Percentiles rank a stretch among this genome's conserved stretches.
Conservation (phyloP, 306 rosid species). For the Urtica urens region DNA sequence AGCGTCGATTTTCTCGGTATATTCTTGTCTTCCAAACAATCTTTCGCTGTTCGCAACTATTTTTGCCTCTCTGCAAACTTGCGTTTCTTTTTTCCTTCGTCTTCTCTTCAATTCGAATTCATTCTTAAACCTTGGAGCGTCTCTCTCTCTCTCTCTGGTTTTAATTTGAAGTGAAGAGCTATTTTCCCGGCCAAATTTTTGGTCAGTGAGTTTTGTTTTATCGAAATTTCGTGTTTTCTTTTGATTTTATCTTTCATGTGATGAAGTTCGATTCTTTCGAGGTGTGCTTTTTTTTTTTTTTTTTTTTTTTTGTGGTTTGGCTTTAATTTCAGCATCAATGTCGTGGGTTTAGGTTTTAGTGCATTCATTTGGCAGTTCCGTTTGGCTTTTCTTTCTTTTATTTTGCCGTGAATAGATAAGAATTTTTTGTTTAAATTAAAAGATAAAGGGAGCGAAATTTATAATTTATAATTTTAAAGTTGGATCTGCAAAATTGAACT, state of each 20-base stretch:
- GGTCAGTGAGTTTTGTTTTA: conserved; percentile 30
- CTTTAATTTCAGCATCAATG: neutral
- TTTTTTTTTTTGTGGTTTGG: neutral
- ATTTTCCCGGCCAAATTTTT: conserved; percentile 17
- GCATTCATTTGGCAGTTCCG: neutral
- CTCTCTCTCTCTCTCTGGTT: neutral
- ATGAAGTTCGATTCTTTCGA: neutral
- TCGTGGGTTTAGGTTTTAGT: neutral
- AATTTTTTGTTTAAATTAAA: too few relatives aligned
- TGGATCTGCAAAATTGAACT: conserved; percentile 2
- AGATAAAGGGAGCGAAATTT: too few relatives aligned
- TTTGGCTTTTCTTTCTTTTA: neutral
- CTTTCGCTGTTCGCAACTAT: neutral
- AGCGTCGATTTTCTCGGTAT: conserved; percentile 6
- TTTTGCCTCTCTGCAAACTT: neutral
- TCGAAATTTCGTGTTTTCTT: neutral
- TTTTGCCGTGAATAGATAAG: neutral
- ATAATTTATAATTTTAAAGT: neutral
- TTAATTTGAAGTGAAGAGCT: neutral
- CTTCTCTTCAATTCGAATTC: neutral
- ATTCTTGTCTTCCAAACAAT: neutral
- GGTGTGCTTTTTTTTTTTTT: neutral
- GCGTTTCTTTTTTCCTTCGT: neutral
- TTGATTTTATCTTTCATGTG: neutral
- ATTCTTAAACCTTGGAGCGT: neutral